Evolutionary conservation across 371 early-diverging fungal genomes (phyloP), one percentile per base, ranked within the genome.

Genomic region (Apophysomyces elegans): DNA sequence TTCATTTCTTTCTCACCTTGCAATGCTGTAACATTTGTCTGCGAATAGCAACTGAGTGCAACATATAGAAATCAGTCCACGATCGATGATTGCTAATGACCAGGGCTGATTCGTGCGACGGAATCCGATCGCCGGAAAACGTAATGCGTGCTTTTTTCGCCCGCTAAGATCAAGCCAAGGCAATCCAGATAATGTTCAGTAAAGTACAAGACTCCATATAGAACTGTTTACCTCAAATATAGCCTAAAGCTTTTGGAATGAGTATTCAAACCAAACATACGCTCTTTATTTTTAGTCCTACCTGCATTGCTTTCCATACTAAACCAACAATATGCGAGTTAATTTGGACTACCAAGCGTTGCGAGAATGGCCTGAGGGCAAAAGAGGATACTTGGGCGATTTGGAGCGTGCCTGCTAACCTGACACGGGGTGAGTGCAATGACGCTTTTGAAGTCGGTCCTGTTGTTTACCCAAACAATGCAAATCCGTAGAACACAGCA

Each of bases 231-330:
- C 79, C 72, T 85, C 82, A 73, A 82, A 79, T 21, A 83, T 71
- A 64, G 71, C 75, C 79, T 79, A 66, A 16, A 13, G 46, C 12
- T 7, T 9, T n/a, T 9, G 21, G 54, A 21, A 44, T n/a, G 16
- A 44, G 11, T 37, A 54, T 46, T 35, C 18, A 16, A 6, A 36
- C 12, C 32, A 45, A 59, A 26, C 11, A 45, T 61, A 39, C 9
- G 26, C 9, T 1, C 38, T 37, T 37, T 14, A 7, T 4, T 46
- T 56, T 63, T n/a, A 35, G 38, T 67, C 32, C 2, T 78, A 83
- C 85, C 81, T 90, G 90, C 90, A 90, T 89, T 35, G 83, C 78
- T 39, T 73, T 78, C 91, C 91, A 90, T 62, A 88, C 79, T 26
- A 73, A 73, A 2, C 86, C 87, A 14, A 84, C 84, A 0, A 89